These are phyloP conservation scores for Solanum phureja DNA, from an alignment of 257 asterid species.

Conservation along the genomic window DNA sequence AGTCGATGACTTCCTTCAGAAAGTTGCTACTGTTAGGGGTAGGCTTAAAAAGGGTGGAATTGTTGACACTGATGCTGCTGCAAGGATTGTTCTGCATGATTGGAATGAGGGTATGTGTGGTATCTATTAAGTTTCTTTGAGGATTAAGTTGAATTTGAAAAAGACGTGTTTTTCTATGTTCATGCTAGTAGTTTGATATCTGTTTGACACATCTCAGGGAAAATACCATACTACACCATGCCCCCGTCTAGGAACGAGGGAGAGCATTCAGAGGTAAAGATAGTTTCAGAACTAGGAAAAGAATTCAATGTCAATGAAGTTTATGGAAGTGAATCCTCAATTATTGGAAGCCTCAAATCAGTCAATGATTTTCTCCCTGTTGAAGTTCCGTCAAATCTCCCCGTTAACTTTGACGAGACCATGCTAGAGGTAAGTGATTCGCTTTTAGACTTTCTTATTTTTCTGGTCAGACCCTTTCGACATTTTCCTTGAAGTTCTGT, in stretches of 20 bases:
- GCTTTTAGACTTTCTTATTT: background rate
- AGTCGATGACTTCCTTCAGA: conserved; percentile 83
- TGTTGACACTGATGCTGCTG: conserved; percentile 72
- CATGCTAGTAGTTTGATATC: background rate
- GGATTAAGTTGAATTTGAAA: background rate
- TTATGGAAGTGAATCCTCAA: conserved; percentile 74
- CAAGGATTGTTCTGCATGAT: conserved; percentile 83
- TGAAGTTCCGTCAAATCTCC: conserved; percentile 63
- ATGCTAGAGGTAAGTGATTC: conserved; percentile 58
- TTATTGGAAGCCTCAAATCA: conserved; percentile 95
- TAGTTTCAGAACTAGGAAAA: conserved; percentile 71
- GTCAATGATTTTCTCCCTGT: conserved; percentile 58
- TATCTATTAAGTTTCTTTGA: background rate
- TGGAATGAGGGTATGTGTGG: conserved; percentile 80
- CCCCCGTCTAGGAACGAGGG: conserved; percentile 66
- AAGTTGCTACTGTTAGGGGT: conserved; percentile 78
- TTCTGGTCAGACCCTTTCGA: background rate
- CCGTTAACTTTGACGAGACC: conserved; percentile 52
- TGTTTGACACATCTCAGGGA: conserved; percentile 39
- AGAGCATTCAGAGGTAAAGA: conserved; percentile 60
- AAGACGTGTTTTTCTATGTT: background rate
- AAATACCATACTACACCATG: conserved; percentile 91
- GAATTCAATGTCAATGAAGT: conserved; percentile 76
- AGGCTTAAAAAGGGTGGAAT: conserved; percentile 89
- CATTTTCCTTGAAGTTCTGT: background rate